phyloP scores from a whole-genome alignment of 768 basidiomycete genomes.

The Basidioascus undulatus region DNA sequence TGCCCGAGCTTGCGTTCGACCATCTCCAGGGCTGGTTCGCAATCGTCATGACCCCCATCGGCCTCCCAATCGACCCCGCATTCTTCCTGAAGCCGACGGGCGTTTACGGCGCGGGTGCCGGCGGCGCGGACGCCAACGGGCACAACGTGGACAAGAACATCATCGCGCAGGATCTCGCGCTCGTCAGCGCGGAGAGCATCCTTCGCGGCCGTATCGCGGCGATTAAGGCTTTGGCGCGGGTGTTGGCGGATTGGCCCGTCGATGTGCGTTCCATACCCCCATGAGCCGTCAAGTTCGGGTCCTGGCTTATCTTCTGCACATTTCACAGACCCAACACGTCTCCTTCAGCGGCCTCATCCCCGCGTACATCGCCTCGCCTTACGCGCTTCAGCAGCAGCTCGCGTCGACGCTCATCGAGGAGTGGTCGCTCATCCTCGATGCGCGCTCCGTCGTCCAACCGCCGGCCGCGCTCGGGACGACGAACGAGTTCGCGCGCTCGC shows the following conservation, averaged over 20 bases:
- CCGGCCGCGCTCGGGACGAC: conserved; percentile 26
- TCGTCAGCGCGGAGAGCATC: conserved; percentile 51
- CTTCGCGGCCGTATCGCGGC: conserved; percentile 55
- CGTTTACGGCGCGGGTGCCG: conserved; percentile 21
- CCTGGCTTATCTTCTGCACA: not conserved
- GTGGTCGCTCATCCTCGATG: conserved; percentile 13
- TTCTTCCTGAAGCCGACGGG: conserved; percentile 42
- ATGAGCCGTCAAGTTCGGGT: not conserved
- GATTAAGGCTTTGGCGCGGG: not conserved
- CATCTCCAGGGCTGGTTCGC: conserved; percentile 45
- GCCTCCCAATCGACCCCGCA: conserved; percentile 42
- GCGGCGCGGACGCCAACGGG: conserved; percentile 28
- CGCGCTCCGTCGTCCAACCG: not conserved
- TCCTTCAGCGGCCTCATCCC: conserved; percentile 50
- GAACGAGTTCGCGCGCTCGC: conserved; percentile 36
- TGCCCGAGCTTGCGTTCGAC: not conserved
- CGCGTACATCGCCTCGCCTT: conserved; percentile 52
- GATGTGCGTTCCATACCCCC: not conserved
- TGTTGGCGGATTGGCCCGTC: conserved; percentile 2
- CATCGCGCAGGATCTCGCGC: conserved; percentile 64
- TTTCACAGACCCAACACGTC: conserved; percentile 26
- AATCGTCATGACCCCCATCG: conserved; percentile 70
- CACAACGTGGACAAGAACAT: conserved; percentile 96
- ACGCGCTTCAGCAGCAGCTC: conserved; percentile 52
- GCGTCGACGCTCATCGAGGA: conserved; percentile 19